These are phyloP conservation scores for Mytilinidion resinicola DNA, from an alignment of 495 filamentous ascomycete species.

Conservation along the genomic window DNA sequence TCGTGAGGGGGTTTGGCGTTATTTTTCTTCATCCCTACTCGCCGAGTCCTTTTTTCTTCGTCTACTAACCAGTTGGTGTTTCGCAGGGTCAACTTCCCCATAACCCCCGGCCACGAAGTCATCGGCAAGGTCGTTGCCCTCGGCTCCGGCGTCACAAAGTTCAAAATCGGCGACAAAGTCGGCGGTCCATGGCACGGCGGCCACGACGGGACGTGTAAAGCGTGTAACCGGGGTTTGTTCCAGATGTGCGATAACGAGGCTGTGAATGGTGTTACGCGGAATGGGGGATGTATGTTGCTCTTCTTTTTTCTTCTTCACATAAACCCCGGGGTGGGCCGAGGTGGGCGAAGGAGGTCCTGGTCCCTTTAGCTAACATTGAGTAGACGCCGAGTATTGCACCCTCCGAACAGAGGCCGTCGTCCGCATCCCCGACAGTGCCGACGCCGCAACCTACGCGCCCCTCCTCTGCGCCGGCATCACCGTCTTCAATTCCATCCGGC, in stretches of 20 bases:
- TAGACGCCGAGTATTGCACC: constrained; percentile 57
- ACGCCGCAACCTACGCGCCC: constrained; percentile 56
- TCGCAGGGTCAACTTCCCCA: constrained; percentile 24
- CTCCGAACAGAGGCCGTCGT: constrained; percentile 59
- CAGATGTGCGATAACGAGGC: constrained; percentile 42
- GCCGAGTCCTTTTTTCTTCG: too few relatives aligned
- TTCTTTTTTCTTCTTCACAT: background rate
- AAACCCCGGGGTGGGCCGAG: too few relatives aligned
- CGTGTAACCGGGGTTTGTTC: constrained; percentile 38
- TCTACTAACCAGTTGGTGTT: background rate
- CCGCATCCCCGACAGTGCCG: constrained; percentile 50
- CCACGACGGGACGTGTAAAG: constrained; percentile 41
- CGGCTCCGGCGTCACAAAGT: constrained; percentile 35
- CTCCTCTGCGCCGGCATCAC: constrained; percentile 69
- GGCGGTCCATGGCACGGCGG: constrained; percentile 44
- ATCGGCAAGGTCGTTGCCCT: constrained; percentile 36
- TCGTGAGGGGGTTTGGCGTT: too few relatives aligned
- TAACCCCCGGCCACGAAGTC: constrained; percentile 37
- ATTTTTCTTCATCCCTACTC: too few relatives aligned
- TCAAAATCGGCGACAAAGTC: constrained; percentile 38
- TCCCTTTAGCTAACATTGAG: background rate
- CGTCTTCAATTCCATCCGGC: constrained; percentile 64
- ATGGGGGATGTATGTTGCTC: constrained; percentile 45
- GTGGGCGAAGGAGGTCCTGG: background rate
- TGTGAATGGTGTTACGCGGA: constrained; percentile 36